phyloP scores from a whole-genome alignment of 306 rosid genomes.

The Styphnolobium japonicum region DNA sequence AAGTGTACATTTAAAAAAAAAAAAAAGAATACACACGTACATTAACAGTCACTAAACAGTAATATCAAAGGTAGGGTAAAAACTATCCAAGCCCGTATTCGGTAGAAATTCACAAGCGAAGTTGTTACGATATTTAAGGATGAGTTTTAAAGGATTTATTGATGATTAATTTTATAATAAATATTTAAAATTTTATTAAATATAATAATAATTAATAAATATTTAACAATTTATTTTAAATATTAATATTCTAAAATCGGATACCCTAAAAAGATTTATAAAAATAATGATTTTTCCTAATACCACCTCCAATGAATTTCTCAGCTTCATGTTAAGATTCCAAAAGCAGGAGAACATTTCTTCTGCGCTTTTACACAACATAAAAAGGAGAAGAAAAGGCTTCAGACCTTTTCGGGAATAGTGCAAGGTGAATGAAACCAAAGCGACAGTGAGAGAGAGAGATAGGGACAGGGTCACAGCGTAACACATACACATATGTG shows the following conservation, averaged over 20 bases:
- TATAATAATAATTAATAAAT: too few species aligned
- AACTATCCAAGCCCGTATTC: background rate
- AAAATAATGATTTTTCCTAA: too few species aligned
- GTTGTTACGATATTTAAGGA: too few species aligned
- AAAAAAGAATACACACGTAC: too few species aligned
- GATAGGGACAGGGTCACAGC: background rate
- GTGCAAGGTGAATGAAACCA: background rate
- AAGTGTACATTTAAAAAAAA: too few species aligned
- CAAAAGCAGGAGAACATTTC: conserved; percentile 11
- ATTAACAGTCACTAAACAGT: background rate
- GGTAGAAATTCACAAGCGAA: background rate
- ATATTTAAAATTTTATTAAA: too few species aligned
- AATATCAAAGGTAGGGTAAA: background rate
- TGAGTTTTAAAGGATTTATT: too few species aligned
- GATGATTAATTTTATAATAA: too few species aligned
- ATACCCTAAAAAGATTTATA: too few species aligned
- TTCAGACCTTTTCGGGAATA: conserved; percentile 32
- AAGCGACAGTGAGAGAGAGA: background rate
- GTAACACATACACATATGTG: background rate
- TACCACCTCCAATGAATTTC: background rate
- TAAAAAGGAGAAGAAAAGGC: conserved; percentile 2
- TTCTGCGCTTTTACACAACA: background rate
- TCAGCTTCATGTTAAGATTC: background rate
- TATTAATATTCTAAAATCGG: too few species aligned
- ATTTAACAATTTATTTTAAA: too few species aligned